phyloP scores from a whole-genome alignment of 805 yeast genomes.

The Candida manassasensis region DNA sequence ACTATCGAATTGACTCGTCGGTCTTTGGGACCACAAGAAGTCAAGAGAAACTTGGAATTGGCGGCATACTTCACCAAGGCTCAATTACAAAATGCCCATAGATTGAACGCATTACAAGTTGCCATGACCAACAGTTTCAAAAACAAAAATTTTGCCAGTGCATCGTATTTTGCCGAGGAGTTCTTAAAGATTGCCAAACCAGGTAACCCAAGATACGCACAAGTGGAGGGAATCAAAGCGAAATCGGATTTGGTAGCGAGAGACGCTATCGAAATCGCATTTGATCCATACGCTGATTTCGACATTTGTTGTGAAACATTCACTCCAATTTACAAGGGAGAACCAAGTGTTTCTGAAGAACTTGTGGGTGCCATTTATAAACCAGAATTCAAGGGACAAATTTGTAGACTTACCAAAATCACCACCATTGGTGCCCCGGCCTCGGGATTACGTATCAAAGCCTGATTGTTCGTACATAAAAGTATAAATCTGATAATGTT shows the following conservation, averaged over 20 bases:
- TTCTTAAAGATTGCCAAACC: slow-evolving; percentile 62
- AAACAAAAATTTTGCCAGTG: slow-evolving; percentile 80
- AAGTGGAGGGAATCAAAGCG: slow-evolving; percentile 76
- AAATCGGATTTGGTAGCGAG: slow-evolving; percentile 75
- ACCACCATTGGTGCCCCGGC: slow-evolving; percentile 88
- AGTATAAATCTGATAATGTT: background rate
- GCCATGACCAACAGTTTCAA: slow-evolving; percentile 93
- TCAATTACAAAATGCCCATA: slow-evolving; percentile 75
- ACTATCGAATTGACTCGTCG: slow-evolving; percentile 90
- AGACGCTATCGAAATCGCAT: slow-evolving; percentile 87
- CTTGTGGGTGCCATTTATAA: slow-evolving; percentile 88
- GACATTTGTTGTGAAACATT: slow-evolving; percentile 82
- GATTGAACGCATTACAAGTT: slow-evolving; percentile 83
- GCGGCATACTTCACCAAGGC: slow-evolving; percentile 94
- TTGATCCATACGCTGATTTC: slow-evolving; percentile 88
- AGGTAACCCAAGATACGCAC: slow-evolving; percentile 77
- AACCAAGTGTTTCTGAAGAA: slow-evolving; percentile 68
- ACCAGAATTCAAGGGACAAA: slow-evolving; percentile 66
- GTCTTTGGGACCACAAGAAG: slow-evolving; percentile 60
- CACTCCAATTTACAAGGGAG: slow-evolving; percentile 84
- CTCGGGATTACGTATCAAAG: slow-evolving; percentile 70
- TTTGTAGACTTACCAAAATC: slow-evolving; percentile 71
- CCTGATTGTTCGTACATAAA: slow-evolving; percentile 7
- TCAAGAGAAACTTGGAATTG: slow-evolving; percentile 84
- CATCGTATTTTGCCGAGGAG: slow-evolving; percentile 85